Evolutionary conservation across 2,329 filamentous ascomycete species (phyloP).

Genomic region (Aureobasidium sp.): DNA sequence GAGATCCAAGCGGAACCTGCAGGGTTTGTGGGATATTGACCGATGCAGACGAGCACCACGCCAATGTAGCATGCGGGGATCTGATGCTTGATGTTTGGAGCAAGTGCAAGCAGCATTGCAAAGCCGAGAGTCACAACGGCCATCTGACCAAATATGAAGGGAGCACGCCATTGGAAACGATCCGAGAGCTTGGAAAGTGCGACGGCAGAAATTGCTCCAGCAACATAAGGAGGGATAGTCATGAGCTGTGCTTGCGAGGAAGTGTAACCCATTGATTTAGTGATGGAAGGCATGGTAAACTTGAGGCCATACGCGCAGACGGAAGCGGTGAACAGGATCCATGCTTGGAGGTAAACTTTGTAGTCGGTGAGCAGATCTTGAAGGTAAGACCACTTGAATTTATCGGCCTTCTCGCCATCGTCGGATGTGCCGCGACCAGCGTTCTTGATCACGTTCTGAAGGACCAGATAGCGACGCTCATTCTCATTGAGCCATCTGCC

Average conservation of each 20-base stretch:
- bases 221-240: constrained; percentile 23
- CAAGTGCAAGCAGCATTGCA: constrained; percentile 21
- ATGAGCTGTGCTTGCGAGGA: constrained; percentile 19
- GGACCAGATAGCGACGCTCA: constrained; percentile 17
- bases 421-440: constrained; percentile 9
- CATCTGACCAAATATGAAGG: constrained; percentile 35
- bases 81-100: constrained; percentile 32
- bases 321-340: constrained; percentile 20
- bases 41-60: constrained; percentile 32
- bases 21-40: constrained; percentile 52
- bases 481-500: constrained; percentile 22
- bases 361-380: constrained; percentile 20
- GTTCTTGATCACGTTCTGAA: constrained; percentile 18
- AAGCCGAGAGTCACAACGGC: constrained; percentile 25
- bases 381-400: constrained; percentile 20
- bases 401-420: constrained; percentile 16
- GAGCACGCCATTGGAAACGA: constrained; percentile 14
- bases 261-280: constrained; percentile 19
- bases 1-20: constrained; percentile 50
- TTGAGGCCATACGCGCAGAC: constrained; percentile 24
- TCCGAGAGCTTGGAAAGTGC: constrained; percentile 24
- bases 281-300: constrained; percentile 9
- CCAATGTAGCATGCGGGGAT: constrained; percentile 23
- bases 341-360: constrained; percentile 19
- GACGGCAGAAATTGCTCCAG: constrained; percentile 24